phyloP scores from a whole-genome alignment of 352 stramenopile genomes.

The Globisporangium irregulare region DNA sequence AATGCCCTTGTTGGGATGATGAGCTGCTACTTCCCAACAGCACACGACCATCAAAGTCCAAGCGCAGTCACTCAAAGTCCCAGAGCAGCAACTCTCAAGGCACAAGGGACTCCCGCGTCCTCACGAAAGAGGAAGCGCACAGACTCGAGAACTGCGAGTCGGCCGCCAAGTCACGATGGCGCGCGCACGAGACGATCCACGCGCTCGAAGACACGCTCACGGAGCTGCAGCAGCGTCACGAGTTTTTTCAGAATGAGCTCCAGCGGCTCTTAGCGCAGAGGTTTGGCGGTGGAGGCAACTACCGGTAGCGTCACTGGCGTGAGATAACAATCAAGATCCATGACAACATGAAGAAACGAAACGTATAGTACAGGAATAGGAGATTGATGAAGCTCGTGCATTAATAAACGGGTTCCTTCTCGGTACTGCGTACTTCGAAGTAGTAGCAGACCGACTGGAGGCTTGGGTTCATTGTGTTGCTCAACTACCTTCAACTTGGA shows the following conservation, averaged over 20 bases:
- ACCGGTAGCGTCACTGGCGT: neutral
- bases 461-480: neutral
- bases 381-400: neutral
- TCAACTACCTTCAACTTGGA: neutral
- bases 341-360: too few species aligned
- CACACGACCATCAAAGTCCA: neutral
- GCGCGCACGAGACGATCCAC: constrained; percentile 18
- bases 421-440: too few species aligned
- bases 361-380: too few species aligned
- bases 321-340: neutral
- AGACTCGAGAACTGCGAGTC: constrained; percentile 21
- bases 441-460: too few species aligned
- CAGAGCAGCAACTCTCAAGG: neutral
- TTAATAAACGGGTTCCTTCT: neutral
- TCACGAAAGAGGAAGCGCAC: constrained; percentile 15
- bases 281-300: neutral
- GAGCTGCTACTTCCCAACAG: neutral
- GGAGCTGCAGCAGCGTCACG: constrained; percentile 2
- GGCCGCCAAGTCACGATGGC: constrained; percentile 20
- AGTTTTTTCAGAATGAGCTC: constrained; percentile 9
- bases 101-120: neutral
- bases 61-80: neutral
- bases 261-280: neutral
- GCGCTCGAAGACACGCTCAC: constrained; percentile 18
- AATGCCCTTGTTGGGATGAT: neutral